phyloP scores from a whole-genome alignment of 2,329 filamentous ascomycete genomes.

The Fusarium secorum region DNA sequence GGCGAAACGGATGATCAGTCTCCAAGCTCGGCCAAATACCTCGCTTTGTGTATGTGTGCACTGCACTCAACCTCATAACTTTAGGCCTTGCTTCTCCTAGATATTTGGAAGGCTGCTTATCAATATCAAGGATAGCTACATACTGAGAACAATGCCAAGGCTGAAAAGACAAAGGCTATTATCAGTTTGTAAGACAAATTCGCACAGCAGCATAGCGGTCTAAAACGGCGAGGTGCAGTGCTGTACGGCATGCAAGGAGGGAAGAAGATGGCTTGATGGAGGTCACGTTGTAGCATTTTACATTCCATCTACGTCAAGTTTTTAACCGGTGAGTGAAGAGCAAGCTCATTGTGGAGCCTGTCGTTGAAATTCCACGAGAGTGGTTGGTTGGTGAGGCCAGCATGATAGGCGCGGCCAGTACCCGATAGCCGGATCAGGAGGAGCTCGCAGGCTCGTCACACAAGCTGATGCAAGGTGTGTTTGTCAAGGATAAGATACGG shows the following conservation, averaged over 20 bases:
- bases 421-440: slow-evolving; percentile 23
- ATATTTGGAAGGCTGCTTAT: not conserved
- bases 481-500: slow-evolving; percentile 2
- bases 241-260: slow-evolving; percentile 19
- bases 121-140: not conserved
- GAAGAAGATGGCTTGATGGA: not conserved
- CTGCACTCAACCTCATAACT: not conserved
- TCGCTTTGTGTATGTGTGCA: not conserved
- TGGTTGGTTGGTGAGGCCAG: slow-evolving; percentile 14
- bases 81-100: not conserved
- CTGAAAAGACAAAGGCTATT: not conserved
- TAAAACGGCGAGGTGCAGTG: slow-evolving; percentile 28
- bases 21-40: not conserved
- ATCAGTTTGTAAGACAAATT: not conserved
- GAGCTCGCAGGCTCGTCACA: slow-evolving; percentile 10
- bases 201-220: slow-evolving; percentile 15
- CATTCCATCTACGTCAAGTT: slow-evolving; percentile 34
- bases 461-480: slow-evolving; percentile 6
- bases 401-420: slow-evolving; percentile 30
- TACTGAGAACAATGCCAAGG: not conserved
- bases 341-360: slow-evolving; percentile 13
- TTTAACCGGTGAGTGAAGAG: slow-evolving; percentile 39
- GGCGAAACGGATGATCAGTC: not conserved
- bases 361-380: slow-evolving; percentile 27
- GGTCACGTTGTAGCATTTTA: slow-evolving; percentile 28